These are phyloP conservation scores for Hamigera avellanea DNA, from an alignment of 495 filamentous ascomycete genomes.

Conservation along the genomic window DNA sequence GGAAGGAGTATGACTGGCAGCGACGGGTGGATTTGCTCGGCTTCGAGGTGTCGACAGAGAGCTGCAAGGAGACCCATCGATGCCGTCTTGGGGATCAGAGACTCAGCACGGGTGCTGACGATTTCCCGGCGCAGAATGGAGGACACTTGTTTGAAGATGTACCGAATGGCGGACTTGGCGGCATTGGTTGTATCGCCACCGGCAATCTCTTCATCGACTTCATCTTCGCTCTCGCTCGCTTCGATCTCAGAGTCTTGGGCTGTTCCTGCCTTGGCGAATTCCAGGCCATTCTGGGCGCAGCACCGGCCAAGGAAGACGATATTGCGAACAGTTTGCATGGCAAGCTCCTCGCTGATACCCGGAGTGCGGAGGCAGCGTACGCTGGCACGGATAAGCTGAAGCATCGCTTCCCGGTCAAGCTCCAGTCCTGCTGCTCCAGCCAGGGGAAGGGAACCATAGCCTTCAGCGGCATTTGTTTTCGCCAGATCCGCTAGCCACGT, in stretches of 20 bases:
- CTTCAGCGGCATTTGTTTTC: constrained; percentile 40
- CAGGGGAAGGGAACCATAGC: constrained; percentile 47
- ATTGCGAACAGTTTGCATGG: constrained; percentile 62
- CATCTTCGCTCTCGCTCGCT: constrained; percentile 28
- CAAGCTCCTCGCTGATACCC: constrained; percentile 54
- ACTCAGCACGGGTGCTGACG: constrained; percentile 43
- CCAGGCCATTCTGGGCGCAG: constrained; percentile 51
- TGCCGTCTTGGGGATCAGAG: constrained; percentile 61
- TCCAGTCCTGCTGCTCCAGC: constrained; percentile 57
- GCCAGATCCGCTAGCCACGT: constrained; percentile 71
- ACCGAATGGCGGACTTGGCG: constrained; percentile 45
- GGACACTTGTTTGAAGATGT: constrained; percentile 64
- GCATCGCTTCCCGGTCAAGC: constrained; percentile 52
- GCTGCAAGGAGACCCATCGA: constrained; percentile 61
- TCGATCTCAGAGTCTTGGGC: constrained; percentile 23
- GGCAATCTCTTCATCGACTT: constrained; percentile 17
- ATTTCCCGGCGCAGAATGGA: constrained; percentile 70
- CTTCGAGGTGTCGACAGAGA: constrained; percentile 43
- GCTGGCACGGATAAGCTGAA: constrained; percentile 49
- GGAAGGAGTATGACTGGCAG: constrained; percentile 60
- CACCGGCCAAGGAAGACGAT: constrained; percentile 62
- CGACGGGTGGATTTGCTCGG: constrained; percentile 43
- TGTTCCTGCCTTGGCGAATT: constrained; percentile 28
- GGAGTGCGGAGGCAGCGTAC: constrained; percentile 55
- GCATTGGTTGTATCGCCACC: constrained; percentile 5